Conservation (phyloP, 352 stramenopile genomes). For the Globisporangium uncinulatum region DNA sequence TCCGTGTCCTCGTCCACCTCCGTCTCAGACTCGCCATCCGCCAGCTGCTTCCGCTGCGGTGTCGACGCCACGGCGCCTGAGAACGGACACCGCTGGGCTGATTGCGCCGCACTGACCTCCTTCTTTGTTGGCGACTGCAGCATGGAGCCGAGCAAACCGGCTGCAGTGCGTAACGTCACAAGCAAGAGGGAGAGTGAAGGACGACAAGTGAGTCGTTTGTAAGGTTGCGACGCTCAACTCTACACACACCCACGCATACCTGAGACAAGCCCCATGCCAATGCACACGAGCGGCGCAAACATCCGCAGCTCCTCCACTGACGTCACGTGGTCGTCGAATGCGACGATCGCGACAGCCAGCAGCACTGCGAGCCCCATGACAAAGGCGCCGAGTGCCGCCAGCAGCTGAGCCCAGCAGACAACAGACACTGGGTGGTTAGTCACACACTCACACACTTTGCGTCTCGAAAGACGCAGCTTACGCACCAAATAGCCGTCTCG, state of each 20-base stretch:
- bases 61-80: conserved; percentile 8
- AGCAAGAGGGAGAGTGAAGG: not conserved
- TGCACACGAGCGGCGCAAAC: conserved; percentile 61
- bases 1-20: conserved; percentile 33
- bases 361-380: conserved; percentile 50
- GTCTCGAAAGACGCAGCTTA: not conserved
- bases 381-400: conserved; percentile 44
- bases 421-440: not conserved
- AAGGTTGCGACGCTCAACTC: not conserved
- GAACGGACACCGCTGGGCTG: conserved; percentile 11
- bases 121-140: conserved; percentile 13
- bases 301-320: conserved; percentile 56
- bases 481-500: conserved; percentile 45
- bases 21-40: conserved; percentile 9
- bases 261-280: conserved; percentile 49
- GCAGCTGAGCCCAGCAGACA: conserved; percentile 13
- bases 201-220: not conserved
- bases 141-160: conserved; percentile 40
- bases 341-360: conserved; percentile 43
- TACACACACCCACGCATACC: conserved; percentile 11
- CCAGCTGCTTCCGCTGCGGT: not conserved
- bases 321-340: conserved; percentile 31
- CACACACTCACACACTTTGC: not conserved
- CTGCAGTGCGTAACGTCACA: conserved; percentile 4
- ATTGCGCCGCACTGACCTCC: conserved; percentile 20